These are phyloP conservation scores for Botrytis squamosa DNA, from an alignment of 2,329 filamentous ascomycete genomes.

Conservation along the genomic window DNA sequence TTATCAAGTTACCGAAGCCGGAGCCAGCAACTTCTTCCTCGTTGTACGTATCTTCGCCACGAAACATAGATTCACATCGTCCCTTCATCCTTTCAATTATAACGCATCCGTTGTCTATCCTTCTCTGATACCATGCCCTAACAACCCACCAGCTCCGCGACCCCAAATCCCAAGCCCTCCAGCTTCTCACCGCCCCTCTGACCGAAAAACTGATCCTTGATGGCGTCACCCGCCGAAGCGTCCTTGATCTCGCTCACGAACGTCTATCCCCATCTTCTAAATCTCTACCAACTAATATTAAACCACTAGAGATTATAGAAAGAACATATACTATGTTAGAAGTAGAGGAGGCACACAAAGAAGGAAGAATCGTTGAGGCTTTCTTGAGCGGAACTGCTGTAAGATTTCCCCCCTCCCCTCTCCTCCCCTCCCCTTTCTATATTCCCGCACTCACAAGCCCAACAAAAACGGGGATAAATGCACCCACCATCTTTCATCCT, in stretches of 20 bases:
- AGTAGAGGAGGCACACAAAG: slow-evolving; percentile 66
- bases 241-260: slow-evolving; percentile 69
- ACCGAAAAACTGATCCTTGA: slow-evolving; percentile 82
- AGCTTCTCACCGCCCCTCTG: slow-evolving; percentile 65
- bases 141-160: neutral
- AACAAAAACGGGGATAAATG: neutral
- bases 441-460: neutral
- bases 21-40: slow-evolving; percentile 89
- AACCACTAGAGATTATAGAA: slow-evolving; percentile 70
- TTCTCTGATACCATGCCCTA: neutral
- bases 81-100: neutral
- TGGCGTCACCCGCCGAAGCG: slow-evolving; percentile 77
- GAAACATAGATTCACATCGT: neutral
- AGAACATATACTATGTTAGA: slow-evolving; percentile 78
- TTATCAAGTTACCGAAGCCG: slow-evolving; percentile 72
- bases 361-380: slow-evolving; percentile 77
- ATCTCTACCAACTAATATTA: slow-evolving; percentile 34
- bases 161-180: neutral
- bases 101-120: neutral
- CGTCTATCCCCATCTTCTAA: slow-evolving; percentile 49
- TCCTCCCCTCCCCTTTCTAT: neutral
- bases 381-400: slow-evolving; percentile 86
- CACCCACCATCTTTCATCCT: neutral
- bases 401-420: slow-evolving; percentile 42
- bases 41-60: slow-evolving; percentile 43